Evolutionary conservation across 2,329 filamentous ascomycete genomes (phyloP).

Genomic region (Aspergillus costaricaensis): DNA sequence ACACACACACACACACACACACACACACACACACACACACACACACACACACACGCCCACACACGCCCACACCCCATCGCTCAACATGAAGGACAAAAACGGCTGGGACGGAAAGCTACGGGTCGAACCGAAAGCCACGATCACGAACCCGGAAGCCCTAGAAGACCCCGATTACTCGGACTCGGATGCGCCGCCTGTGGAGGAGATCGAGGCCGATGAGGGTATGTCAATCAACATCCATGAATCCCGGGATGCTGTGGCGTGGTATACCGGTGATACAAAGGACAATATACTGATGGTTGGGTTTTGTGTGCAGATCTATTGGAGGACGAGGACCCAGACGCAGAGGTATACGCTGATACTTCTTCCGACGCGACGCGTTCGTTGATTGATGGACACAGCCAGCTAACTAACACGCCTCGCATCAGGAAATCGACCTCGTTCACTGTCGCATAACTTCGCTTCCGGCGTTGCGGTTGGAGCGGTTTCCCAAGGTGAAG

Average conservation of each 20-base stretch:
- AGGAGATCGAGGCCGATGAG: conserved; percentile 80
- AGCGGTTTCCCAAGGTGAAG: conserved; percentile 74
- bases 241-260: too few relatives aligned
- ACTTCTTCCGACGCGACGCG: background rate
- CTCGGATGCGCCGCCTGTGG: conserved; percentile 65
- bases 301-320: conserved; percentile 49
- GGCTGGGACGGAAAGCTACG: conserved; percentile 52
- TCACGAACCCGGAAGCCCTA: conserved; percentile 78
- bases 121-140: conserved; percentile 66
- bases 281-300: background rate
- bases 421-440: conserved; percentile 73
- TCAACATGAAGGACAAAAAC: conserved; percentile 44
- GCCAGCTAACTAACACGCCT: conserved; percentile 14
- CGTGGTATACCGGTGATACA: background rate
- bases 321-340: conserved; percentile 58
- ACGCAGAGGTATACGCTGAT: conserved; percentile 50
- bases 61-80: too few relatives aligned
- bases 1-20: too few relatives aligned
- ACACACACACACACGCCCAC: conserved; percentile 1
- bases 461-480: conserved; percentile 74
- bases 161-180: conserved; percentile 86
- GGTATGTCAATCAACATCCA: conserved; percentile 48
- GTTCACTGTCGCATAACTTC: conserved; percentile 84
- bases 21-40: background rate
- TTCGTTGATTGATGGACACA: background rate